Evolutionary conservation across 2,329 filamentous ascomycete species (phyloP), one percentile per base, ranked within the genome.

Genomic region (Cladophialophora bantiana): DNA sequence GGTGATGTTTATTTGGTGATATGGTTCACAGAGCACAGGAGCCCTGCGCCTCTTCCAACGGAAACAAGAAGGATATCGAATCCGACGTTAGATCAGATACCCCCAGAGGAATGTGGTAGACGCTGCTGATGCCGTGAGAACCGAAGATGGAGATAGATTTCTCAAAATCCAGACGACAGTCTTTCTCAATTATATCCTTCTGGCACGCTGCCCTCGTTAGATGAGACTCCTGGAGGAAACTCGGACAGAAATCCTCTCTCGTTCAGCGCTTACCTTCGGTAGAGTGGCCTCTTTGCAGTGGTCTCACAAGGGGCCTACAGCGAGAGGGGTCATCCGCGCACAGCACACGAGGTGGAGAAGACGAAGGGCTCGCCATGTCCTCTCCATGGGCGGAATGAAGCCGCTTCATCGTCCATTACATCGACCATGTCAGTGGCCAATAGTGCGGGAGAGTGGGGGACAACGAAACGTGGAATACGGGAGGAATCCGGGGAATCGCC

Each of bases 191-290:
- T 64, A 65, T 65, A 59, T 59, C 45, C 52, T 59, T n/a, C n/a
- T 50, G 32, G 32, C 42, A 54, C 35, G 26, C 48, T 5, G 20
- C 45, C 35, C 18, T 56, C 5, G 1, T 35, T 36, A n/a, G n/a
- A 48, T 59, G 15, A 50, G 18, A 60, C n/a, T 50, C 5, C 48
- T 56, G 65, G 60, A 57, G 48, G 40, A 64, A 63, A 31, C 48
- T 67, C 65, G 60, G 59, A 34, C 42, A 55, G 32, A 36, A 56
- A 55, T 31, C 50, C 32, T 26, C 42, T 36, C 40, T 20, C 6
- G 13, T 40, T 12, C 34, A 45, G 31, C 61, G 61, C 62, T 67
- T 67, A 67, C 55, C 54, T 48, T 55, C 65, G 65, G 60, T 42
- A 18, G 10, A 45, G 5, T n/a, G 31, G 10, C 31, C 6, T 66